Evolutionary conservation across 345 rosid genomes (phyloP), one percentile per base, ranked within the genome.

Genomic region (Sonneratia caseolaris): DNA sequence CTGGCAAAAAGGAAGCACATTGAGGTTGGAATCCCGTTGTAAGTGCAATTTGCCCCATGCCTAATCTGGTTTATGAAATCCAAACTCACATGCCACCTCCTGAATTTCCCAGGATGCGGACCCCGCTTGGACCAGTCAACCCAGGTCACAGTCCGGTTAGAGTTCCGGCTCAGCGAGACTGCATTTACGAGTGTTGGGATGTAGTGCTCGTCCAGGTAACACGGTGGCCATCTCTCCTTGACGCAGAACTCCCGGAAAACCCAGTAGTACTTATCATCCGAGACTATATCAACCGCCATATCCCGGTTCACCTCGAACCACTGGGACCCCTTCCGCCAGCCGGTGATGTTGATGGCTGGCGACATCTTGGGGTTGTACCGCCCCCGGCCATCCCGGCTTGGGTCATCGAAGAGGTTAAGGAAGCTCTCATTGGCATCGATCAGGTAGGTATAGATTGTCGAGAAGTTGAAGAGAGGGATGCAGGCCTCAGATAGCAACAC

Each of bases 261-360:
- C 65, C 51, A 48, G 37, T 55, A 71, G 37, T 37, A 37, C 35
- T 56, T 57, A 1, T 56, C 51, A 66, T 71, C 67, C 13, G 36
- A 36, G 51, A 71, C 66, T 15, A 71, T 42, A 7, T 51, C 55
- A 13, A 59, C 5, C 1, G 73, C 73, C 7, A 71, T 64, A 36
- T 57, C 67, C n/a, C 73, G 73, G 51, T 19, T 59, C 21, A 61
- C 36, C 32, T 71, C 66, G 51, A 71, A 71, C 73, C 68, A 72
- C 42, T 72, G 68, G 3, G 74, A 72, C 5, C 74, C 74, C 38
- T 72, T 72, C 24, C 74, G 35, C 74, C 74, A 61, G 36, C 45
- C 7, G 14, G 64, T 27, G 10, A 64, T 43, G 27, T 42, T 16
- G 38, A 72, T 62, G 4, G 11, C 6, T 0, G 73, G 73, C 3